These are phyloP conservation scores for Boletus eberwhitei DNA, from an alignment of 768 basidiomycete species.

Conservation along the genomic window DNA sequence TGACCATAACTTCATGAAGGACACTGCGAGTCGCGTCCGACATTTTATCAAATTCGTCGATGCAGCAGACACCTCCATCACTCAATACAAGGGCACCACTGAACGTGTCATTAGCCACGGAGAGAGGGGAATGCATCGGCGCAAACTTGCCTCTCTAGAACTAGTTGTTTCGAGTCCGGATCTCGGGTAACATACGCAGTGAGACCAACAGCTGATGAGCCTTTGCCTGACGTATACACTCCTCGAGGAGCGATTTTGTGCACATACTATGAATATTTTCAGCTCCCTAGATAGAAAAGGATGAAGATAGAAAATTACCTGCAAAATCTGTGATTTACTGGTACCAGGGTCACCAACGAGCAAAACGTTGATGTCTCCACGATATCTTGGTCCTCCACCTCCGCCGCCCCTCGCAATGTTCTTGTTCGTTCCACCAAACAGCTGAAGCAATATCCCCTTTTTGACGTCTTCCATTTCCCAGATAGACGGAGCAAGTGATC, in stretches of 20 bases:
- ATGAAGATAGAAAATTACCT: constrained; percentile 45
- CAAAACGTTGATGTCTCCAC: constrained; percentile 97
- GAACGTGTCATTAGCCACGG: constrained; percentile 2
- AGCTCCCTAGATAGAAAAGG: background rate
- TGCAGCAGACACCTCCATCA: constrained; percentile 97
- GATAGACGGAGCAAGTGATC: constrained; percentile 89
- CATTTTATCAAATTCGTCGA: constrained; percentile 99
- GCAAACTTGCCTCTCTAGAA: constrained; percentile 80
- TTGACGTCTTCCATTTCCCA: constrained; percentile 99
- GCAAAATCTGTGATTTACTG: constrained; percentile 92
- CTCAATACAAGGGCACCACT: constrained; percentile 93
- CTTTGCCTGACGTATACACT: constrained; percentile 97
- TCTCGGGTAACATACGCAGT: constrained; percentile 98
- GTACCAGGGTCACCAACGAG: constrained; percentile 98
- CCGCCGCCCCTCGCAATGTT: constrained; percentile 90
- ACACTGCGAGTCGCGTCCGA: constrained; percentile 96
- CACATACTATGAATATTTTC: constrained; percentile 65
- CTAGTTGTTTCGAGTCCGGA: constrained; percentile 96
- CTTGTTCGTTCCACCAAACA: constrained; percentile 99
- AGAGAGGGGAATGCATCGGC: background rate
- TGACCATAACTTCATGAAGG: constrained; percentile 96
- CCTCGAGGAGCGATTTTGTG: constrained; percentile 98
- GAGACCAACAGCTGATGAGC: constrained; percentile 96
- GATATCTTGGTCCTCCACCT: constrained; percentile 91
- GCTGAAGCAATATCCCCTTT: constrained; percentile 92